Evolutionary conservation across 2,329 filamentous ascomycete species (phyloP).

Genomic region (Domatiomyces catenatus): DNA sequence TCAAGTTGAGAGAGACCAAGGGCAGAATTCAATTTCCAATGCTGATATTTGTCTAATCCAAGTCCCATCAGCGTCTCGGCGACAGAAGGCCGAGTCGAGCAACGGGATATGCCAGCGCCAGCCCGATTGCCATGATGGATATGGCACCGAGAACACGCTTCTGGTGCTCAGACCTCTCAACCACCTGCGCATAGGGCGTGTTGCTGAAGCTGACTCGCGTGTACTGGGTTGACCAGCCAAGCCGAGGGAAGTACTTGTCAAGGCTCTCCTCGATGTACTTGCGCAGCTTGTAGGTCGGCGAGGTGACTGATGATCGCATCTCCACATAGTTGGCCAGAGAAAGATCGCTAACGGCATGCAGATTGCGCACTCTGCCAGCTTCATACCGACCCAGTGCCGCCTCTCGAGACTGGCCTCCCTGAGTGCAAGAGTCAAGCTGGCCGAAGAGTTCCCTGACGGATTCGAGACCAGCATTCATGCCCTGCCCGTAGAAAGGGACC

Average conservation of each 20-base stretch:
- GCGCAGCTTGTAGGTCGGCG: constrained; percentile 58
- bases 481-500: constrained; percentile 96
- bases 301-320: constrained; percentile 77
- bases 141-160: constrained; percentile 37
- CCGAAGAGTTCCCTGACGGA: constrained; percentile 81
- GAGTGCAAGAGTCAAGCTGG: constrained; percentile 44
- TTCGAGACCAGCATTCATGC: constrained; percentile 92
- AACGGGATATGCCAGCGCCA: constrained; percentile 1
- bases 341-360: constrained; percentile 80
- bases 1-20: too few species aligned
- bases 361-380: constrained; percentile 55
- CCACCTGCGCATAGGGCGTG: constrained; percentile 73
- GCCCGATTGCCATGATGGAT: constrained; percentile 1
- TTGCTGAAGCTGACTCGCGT: constrained; percentile 86
- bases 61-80: not conserved
- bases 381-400: constrained; percentile 59
- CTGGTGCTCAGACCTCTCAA: constrained; percentile 53
- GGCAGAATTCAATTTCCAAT: not conserved
- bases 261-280: constrained; percentile 79
- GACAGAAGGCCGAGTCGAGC: not conserved
- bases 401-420: constrained; percentile 26
- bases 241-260: constrained; percentile 55
- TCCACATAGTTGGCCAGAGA: constrained; percentile 84
- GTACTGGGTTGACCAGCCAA: constrained; percentile 90
- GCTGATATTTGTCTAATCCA: not conserved